These are phyloP conservation scores for Cerioporus squamosus DNA, from an alignment of 1,284 basidiomycete genomes.

Conservation along the genomic window DNA sequence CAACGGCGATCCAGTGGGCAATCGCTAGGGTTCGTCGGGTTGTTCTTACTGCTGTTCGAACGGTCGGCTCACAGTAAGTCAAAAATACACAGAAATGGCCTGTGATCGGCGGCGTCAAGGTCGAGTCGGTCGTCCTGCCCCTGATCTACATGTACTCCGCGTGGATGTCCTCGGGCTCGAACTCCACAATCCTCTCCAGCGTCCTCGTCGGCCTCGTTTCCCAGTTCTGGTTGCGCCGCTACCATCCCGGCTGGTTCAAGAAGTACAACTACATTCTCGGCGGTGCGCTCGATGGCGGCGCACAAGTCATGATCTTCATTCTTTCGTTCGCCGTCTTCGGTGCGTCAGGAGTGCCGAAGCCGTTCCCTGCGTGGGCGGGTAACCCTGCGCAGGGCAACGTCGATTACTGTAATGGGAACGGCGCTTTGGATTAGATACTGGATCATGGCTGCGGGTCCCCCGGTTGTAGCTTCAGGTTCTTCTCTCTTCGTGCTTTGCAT, in stretches of 20 bases:
- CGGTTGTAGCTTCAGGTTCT: not conserved
- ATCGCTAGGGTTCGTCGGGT: constrained; percentile 45
- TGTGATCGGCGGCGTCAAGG: constrained; percentile 50
- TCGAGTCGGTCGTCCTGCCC: constrained; percentile 54
- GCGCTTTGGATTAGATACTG: constrained; percentile 41
- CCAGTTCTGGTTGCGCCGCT: constrained; percentile 60
- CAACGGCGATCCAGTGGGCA: constrained; percentile 55
- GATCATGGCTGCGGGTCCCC: not conserved
- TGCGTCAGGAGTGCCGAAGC: constrained; percentile 52
- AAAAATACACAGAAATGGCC: constrained; percentile 45
- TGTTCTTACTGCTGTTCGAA: too few relatives aligned
- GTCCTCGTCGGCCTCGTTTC: constrained; percentile 61
- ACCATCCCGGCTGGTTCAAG: constrained; percentile 58
- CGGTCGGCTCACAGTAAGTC: not conserved
- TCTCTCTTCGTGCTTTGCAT: too few relatives aligned
- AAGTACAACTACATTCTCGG: constrained; percentile 75
- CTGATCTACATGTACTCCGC: constrained; percentile 57
- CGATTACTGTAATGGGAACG: constrained; percentile 64
- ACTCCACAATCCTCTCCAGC: constrained; percentile 51
- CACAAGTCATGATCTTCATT: constrained; percentile 70
- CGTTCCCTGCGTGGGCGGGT: constrained; percentile 63
- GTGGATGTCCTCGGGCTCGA: constrained; percentile 52
- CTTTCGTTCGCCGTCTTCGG: constrained; percentile 74
- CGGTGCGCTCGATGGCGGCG: constrained; percentile 70
- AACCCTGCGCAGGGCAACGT: constrained; percentile 57